Percentiles rank a stretch among this genome's conserved stretches.
phyloP scores from a whole-genome alignment of 495 filamentous ascomycete species.

The Thozetella sp. region DNA sequence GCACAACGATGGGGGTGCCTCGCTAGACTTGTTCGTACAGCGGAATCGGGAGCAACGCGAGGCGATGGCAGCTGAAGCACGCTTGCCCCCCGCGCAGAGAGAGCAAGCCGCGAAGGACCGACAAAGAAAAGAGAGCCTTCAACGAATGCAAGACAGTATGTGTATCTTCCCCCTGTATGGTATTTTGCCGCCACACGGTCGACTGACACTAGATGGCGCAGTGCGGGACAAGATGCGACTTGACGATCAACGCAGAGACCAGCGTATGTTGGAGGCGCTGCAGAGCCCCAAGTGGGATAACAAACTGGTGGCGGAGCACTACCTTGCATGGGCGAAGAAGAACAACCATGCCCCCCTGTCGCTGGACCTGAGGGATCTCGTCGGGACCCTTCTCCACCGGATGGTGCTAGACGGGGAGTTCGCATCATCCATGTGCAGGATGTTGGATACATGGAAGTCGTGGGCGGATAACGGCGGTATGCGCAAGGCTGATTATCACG shows the following conservation, averaged over 20 bases:
- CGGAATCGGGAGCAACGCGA: constrained; percentile 35
- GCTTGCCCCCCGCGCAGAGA: constrained; percentile 45
- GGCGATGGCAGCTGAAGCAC: constrained; percentile 44
- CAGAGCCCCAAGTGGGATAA: constrained; percentile 58
- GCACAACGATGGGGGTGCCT: constrained; percentile 35
- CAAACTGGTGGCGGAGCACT: constrained; percentile 49
- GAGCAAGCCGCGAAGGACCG: constrained; percentile 34
- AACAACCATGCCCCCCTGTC: constrained; percentile 23
- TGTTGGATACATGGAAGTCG: constrained; percentile 58
- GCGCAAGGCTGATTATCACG: constrained; percentile 49
- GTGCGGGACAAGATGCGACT: constrained; percentile 34
- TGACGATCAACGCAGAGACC: constrained; percentile 40
- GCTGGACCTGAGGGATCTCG: constrained; percentile 34
- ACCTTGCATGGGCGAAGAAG: constrained; percentile 44
- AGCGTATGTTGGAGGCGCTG: constrained; percentile 52
- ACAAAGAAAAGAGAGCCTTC: constrained; percentile 35
- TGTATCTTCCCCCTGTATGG: constrained; percentile 8
- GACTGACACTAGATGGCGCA: constrained; percentile 12
- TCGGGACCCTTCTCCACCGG: constrained; percentile 50
- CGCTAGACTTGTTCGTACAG: constrained; percentile 34
- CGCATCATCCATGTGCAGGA: constrained; percentile 38
- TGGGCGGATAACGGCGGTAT: constrained; percentile 63
- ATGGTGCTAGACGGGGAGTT: constrained; percentile 56
- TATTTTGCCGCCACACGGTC: constrained; percentile 7
- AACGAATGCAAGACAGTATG: constrained; percentile 40